Evolutionary conservation across 2,329 filamentous ascomycete species (phyloP), one percentile per base, ranked within the genome.

Genomic region (Aspergillus sp.): DNA sequence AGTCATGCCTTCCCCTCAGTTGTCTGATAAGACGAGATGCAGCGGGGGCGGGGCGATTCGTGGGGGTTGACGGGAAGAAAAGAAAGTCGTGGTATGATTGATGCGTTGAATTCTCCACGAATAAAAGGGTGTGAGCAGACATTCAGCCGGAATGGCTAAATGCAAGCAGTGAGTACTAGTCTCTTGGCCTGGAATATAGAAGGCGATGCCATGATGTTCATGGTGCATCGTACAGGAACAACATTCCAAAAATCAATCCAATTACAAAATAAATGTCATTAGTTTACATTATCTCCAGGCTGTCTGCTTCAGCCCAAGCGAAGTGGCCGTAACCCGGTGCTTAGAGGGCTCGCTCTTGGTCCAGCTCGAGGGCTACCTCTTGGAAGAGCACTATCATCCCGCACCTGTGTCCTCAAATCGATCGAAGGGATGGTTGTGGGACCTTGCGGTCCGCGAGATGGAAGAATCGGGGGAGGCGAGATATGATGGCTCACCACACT

Each of bases 401-500:
- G 60, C 42, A 60, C 53, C 8, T 61, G 56, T 5, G 54, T 43
- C 13, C 62, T 55, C 11, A 55, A 40, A 32, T 64, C 48, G 19
- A 64, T 54, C 10, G 65, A 59, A 8, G 67, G 62, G 22, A 57
- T 56, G 33, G 58, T 42, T 22, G 55, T 56, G 17, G 16, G 8
- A 10, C 36, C 38, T 33, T 56, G 53, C 2, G 54, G 41, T 0
- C 60, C 50, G 10, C 66, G 53, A 7, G 64, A 66, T 16, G 59
- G 52, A 9, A 66, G 47, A 5, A 61, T 60, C 1, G 66, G 63
- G 7, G 66, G 65, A 36, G 65, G 64, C 9, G 63, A 65, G 45
- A 68, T 65, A 40, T 69, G 70, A 49, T 68, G 70, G 26, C 65
- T 64, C 32, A 73, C 66, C 5, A 73, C 61, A 36, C 69, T 71